These are phyloP conservation scores for Chytriomyces sp. DNA, from an alignment of 192 early-diverging fungal species.

Conservation along the genomic window DNA sequence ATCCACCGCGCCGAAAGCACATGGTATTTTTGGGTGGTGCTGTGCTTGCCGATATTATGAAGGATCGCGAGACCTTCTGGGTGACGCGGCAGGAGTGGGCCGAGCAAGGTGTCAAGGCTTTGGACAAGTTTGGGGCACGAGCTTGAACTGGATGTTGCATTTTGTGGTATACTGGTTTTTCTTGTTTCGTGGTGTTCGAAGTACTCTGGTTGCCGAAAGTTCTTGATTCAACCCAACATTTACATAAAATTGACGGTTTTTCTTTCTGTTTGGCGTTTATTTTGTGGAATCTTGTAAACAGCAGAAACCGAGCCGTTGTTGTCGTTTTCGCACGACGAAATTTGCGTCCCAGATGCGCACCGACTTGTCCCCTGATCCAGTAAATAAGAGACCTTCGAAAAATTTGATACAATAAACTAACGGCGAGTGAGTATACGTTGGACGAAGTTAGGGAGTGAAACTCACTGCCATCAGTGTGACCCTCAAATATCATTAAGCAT, in stretches of 20 bases:
- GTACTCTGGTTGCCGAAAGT: background rate
- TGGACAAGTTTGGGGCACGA: conserved; percentile 51
- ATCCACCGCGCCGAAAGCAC: conserved; percentile 96
- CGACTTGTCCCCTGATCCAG: conserved; percentile 55
- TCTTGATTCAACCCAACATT: too few relatives aligned
- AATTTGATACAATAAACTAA: conserved; percentile 53
- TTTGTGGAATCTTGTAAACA: too few relatives aligned
- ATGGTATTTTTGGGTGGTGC: conserved; percentile 98
- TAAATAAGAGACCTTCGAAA: conserved; percentile 44
- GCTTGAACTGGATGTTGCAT: conserved; percentile 1
- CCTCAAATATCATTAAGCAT: conserved; percentile 46
- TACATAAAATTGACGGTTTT: too few relatives aligned
- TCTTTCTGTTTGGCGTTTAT: too few relatives aligned
- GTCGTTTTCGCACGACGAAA: too few relatives aligned
- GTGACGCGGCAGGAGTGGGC: conserved; percentile 93
- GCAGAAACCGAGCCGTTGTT: too few relatives aligned
- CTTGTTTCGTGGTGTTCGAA: background rate
- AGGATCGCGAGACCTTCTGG: conserved; percentile 88
- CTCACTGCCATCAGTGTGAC: conserved; percentile 57
- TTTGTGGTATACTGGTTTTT: background rate
- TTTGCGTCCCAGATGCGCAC: conserved; percentile 54
- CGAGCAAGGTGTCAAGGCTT: conserved; percentile 77
- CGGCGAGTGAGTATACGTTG: background rate
- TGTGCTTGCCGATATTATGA: conserved; percentile 94
- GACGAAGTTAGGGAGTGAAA: background rate